These are phyloP conservation scores for Phytophthora pini DNA, from an alignment of 352 stramenopile species.

Conservation along the genomic window DNA sequence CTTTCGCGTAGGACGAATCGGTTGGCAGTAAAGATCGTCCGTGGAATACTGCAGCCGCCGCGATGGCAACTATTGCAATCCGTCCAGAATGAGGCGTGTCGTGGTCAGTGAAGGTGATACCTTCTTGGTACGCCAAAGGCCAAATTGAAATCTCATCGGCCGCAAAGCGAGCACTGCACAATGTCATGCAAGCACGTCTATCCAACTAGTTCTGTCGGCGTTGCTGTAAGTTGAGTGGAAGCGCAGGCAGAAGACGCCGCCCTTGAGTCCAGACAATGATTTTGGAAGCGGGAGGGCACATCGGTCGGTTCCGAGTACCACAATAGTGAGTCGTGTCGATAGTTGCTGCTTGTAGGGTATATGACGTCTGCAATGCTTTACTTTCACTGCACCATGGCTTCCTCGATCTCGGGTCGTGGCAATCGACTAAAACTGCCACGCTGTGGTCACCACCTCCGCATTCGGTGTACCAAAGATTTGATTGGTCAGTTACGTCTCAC, in stretches of 20 bases:
- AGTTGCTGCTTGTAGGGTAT: background rate
- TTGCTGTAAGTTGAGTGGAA: conserved; percentile 23
- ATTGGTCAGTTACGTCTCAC: conserved; percentile 19
- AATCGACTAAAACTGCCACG: background rate
- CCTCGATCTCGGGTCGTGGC: conserved; percentile 1
- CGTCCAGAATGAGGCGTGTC: conserved; percentile 19
- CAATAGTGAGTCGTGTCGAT: conserved; percentile 2
- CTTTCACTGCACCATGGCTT: background rate
- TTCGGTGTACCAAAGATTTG: conserved; percentile 15
- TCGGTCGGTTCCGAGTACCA: conserved; percentile 1
- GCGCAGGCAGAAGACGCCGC: conserved; percentile 7
- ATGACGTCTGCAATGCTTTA: background rate
- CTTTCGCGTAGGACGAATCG: conserved; percentile 9
- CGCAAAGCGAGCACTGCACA: background rate
- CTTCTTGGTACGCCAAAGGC: conserved; percentile 1
- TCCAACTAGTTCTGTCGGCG: conserved; percentile 19
- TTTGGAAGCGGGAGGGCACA: conserved; percentile 16
- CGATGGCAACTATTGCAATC: conserved; percentile 13
- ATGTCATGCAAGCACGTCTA: conserved; percentile 14
- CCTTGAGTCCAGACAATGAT: conserved; percentile 33
- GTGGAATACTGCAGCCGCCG: background rate
- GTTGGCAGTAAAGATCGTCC: conserved; percentile 18
- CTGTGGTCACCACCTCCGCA: background rate
- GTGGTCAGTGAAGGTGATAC: conserved; percentile 13
- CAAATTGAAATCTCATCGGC: conserved; percentile 6